Evolutionary conservation across 148 eudicot species (phyloP).

Genomic region (Nepenthes gracilis): DNA sequence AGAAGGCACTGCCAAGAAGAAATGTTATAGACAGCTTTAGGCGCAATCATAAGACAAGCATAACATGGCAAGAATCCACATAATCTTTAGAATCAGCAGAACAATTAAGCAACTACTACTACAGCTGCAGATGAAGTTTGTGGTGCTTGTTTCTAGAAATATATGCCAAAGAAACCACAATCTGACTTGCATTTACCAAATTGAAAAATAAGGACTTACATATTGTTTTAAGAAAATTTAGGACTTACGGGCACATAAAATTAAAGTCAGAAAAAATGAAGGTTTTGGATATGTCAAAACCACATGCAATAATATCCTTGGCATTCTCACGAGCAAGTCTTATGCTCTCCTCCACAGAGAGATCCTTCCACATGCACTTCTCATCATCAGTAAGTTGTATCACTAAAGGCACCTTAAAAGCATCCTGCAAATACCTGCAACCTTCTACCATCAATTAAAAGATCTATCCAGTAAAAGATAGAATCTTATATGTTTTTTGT

Average conservation of each 20-base stretch:
- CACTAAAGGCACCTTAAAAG: slow-evolving; percentile 93
- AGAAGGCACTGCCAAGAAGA: slow-evolving; percentile 51
- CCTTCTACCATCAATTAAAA: slow-evolving; percentile 13
- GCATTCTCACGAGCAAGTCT: slow-evolving; percentile 99
- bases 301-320: slow-evolving; percentile 97
- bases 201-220: background rate
- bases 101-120: background rate
- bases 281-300: slow-evolving; percentile 80
- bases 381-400: slow-evolving; percentile 96
- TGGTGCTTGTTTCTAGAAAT: no score
- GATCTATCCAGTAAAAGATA: no score
- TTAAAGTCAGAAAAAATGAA: slow-evolving; percentile 85
- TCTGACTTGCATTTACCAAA: background rate
- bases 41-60: background rate
- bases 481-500: no score
- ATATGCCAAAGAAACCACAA: no score
- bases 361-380: slow-evolving; percentile 95
- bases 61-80: background rate
- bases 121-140: background rate
- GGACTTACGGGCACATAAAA: slow-evolving; percentile 84
- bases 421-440: slow-evolving; percentile 94
- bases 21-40: background rate
- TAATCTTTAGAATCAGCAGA: background rate
- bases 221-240: background rate
- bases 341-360: slow-evolving; percentile 81